Percentiles rank a stretch among this genome's conserved stretches.
phyloP scores from a whole-genome alignment of 1,284 basidiomycete genomes.

The Phylloboletellus chloephorus region DNA sequence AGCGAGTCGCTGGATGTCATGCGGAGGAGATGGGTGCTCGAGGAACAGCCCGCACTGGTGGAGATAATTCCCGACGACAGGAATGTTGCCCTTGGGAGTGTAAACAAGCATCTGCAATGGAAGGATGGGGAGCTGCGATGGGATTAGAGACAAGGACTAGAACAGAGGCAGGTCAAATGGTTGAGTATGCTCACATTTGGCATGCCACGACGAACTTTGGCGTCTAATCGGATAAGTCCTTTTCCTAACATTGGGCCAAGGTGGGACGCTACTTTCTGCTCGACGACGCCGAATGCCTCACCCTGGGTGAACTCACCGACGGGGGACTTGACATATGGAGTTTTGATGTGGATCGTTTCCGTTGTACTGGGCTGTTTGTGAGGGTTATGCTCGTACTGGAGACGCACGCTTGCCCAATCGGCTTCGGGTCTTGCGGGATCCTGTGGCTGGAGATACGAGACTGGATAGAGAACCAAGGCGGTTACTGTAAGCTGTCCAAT shows the following conservation, averaged over 20 bases:
- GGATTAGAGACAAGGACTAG: conserved; percentile 19
- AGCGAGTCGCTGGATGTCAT: conserved; percentile 53
- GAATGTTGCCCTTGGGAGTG: conserved; percentile 87
- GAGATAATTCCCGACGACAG: conserved; percentile 73
- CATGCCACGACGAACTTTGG: conserved; percentile 61
- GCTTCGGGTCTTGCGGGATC: conserved; percentile 39
- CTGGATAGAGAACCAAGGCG: conserved; percentile 82
- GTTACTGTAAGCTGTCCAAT: conserved; percentile 81
- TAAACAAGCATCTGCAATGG: conserved; percentile 85
- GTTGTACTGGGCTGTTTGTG: conserved; percentile 47
- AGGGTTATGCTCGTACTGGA: conserved; percentile 64
- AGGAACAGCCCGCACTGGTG: conserved; percentile 65
- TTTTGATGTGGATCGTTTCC: conserved; percentile 79
- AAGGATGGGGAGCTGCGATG: conserved; percentile 64
- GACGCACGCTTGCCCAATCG: conserved; percentile 75
- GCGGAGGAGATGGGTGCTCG: conserved; percentile 69
- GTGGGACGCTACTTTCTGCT: conserved; percentile 72
- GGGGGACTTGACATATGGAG: conserved; percentile 48
- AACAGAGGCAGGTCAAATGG: conserved; percentile 11
- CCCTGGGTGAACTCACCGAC: conserved; percentile 49
- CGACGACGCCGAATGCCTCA: conserved; percentile 80
- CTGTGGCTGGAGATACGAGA: conserved; percentile 60
- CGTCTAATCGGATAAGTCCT: conserved; percentile 81
- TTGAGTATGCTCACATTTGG: conserved; percentile 46
- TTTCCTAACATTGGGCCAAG: conserved; percentile 78